phyloP scores from a whole-genome alignment of 805 yeast species.

The Candida pseudofarinosa region DNA sequence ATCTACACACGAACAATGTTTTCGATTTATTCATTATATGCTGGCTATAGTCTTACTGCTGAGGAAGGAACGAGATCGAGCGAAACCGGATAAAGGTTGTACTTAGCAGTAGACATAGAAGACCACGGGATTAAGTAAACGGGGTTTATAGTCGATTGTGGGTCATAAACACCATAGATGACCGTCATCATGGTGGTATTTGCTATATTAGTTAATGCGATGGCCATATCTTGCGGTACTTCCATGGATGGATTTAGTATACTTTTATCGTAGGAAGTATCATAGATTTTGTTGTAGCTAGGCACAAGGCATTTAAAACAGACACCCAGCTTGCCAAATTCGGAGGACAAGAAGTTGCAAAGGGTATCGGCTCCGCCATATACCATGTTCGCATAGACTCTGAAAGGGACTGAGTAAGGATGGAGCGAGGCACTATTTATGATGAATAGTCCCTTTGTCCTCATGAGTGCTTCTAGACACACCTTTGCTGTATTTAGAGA shows the following conservation, averaged over 20 bases:
- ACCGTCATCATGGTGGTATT: background rate
- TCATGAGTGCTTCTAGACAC: slow-evolving; percentile 56
- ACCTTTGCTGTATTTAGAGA: slow-evolving; percentile 90
- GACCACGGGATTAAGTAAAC: background rate
- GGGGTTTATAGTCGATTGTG: background rate
- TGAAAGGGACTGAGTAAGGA: slow-evolving; percentile 84
- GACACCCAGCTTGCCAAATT: slow-evolving; percentile 85
- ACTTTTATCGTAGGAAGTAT: background rate
- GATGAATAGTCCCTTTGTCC: slow-evolving; percentile 65
- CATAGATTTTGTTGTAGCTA: slow-evolving; percentile 71
- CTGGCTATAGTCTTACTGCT: background rate
- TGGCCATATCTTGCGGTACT: background rate
- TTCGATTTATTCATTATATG: background rate
- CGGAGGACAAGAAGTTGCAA: slow-evolving; percentile 80
- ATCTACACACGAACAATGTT: background rate
- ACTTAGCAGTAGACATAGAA: background rate
- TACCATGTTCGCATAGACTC: slow-evolving; percentile 89
- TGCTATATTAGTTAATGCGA: background rate
- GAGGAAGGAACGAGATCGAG: background rate
- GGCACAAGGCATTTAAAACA: slow-evolving; percentile 87
- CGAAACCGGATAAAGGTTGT: background rate
- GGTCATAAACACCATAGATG: background rate
- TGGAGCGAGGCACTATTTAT: slow-evolving; percentile 90
- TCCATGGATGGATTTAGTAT: background rate
- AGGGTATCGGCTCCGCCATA: slow-evolving; percentile 94